Evolutionary conservation across 768 basidiomycete genomes (phyloP), one percentile per base, ranked within the genome.

Genomic region (Termitomyces sp.): DNA sequence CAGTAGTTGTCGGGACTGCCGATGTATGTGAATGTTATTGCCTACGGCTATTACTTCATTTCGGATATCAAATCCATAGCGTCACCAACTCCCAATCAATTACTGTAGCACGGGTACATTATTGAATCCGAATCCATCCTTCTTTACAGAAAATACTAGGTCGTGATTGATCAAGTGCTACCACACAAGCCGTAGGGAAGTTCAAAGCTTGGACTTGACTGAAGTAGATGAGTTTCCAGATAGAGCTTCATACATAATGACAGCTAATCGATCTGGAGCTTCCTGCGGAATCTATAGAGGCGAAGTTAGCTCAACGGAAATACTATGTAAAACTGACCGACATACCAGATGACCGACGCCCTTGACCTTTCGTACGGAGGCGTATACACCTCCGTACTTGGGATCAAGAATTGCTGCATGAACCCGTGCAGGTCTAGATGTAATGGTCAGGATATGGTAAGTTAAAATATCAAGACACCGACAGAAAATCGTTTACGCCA

Each of bases 401-500:
- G 68, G 64, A 59, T 73, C 64, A 12, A 68, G 57, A 34, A 75
- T 64, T 4, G 70, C 71, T 11, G 57, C 54, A 55, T 73, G 70
- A 8, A 73, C 68, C 9, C 67, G 62, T 45, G 62, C 55, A 12
- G 73, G 69, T 37, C 74, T 75, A 58, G 6, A 37, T 32, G 41
- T 31, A 6, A 29, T 31, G 42, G 32, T 38, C 12, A 43, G 29
- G n/a, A 31, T 35, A 32, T 11, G 34, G 32, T 14, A 34, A 16
- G 12, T n/a, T 9, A 40, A 46, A 19, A 19, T 10, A 48, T 14
- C 4, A 34, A 21, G 35, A 45, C 11, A 38, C 32, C 35, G 48
- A 83, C 85, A 87, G 73, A 61, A 78, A 80, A 61, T 87, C 84
- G 23, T 77, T 71, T 29, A 75, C 68, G 17, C 65, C 69, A 10